These are phyloP conservation scores for Fusarium guadeloupense DNA, from an alignment of 2,329 filamentous ascomycete genomes.

Conservation along the genomic window DNA sequence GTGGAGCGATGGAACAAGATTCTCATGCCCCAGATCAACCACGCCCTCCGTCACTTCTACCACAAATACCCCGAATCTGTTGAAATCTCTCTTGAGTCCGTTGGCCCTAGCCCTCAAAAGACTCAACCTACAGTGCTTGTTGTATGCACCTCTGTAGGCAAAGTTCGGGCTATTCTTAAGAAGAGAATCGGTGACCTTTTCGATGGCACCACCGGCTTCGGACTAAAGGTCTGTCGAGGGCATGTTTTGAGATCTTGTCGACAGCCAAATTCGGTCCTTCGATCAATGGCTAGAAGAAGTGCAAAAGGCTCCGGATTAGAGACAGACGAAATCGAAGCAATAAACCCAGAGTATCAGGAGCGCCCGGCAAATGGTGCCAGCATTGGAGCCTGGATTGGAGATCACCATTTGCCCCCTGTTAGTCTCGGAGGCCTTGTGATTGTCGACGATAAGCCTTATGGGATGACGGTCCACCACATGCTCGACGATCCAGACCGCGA, in stretches of 20 bases:
- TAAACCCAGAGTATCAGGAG: constrained; percentile 81
- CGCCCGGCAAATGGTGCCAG: constrained; percentile 86
- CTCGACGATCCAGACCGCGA: constrained; percentile 74
- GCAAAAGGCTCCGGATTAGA: constrained; percentile 51
- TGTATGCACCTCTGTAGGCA: constrained; percentile 77
- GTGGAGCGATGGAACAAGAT: constrained; percentile 77
- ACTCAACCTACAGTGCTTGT: constrained; percentile 79
- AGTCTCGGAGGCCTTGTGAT: constrained; percentile 89
- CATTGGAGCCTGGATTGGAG: constrained; percentile 88
- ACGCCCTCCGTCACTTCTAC: constrained; percentile 75
- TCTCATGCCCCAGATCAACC: constrained; percentile 77
- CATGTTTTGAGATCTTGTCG: constrained; percentile 71
- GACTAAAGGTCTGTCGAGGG: constrained; percentile 76
- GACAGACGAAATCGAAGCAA: constrained; percentile 53
- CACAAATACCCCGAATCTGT: constrained; percentile 79
- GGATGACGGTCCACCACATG: constrained; percentile 98
- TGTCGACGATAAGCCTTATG: constrained; percentile 84
- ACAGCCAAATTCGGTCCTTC: constrained; percentile 43
- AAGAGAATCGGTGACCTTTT: constrained; percentile 73
- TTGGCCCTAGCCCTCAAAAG: constrained; percentile 73
- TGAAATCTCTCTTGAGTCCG: constrained; percentile 79
- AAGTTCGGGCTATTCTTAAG: constrained; percentile 76
- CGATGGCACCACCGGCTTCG: constrained; percentile 68
- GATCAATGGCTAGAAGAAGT: constrained; percentile 47
- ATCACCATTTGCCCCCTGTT: constrained; percentile 87